A percentile compares a stretch with the other conserved stretches of the same genome.
These are phyloP conservation scores for Dioscorea cayenensis DNA, from an alignment of 116 monocot genomes.

Conservation along the genomic window DNA sequence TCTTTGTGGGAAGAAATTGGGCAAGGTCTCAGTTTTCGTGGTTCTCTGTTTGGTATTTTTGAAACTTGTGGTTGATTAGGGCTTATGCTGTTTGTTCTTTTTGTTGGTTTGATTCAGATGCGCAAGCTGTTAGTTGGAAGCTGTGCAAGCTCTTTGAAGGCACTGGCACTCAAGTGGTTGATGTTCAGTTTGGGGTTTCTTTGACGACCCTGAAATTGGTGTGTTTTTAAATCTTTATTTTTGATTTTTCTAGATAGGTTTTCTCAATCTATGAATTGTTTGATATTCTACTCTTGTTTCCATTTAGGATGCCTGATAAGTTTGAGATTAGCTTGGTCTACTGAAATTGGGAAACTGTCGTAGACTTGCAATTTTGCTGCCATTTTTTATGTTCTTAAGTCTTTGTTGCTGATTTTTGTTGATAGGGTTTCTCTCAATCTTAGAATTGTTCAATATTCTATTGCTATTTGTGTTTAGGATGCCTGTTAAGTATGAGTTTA, in stretches of 20 bases:
- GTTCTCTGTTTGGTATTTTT: not conserved
- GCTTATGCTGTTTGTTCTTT: conserved; percentile 4
- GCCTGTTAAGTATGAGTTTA: too few species aligned
- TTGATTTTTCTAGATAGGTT: not conserved
- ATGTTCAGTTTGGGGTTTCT: conserved; percentile 65
- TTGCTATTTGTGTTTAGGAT: too few species aligned
- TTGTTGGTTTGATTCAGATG: conserved; percentile 25
- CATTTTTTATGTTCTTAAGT: too few species aligned
- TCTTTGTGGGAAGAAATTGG: conserved; percentile 91
- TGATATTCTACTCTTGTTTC: too few species aligned
- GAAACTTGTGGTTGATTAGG: not conserved
- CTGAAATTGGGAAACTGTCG: too few species aligned
- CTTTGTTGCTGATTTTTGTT: too few species aligned
- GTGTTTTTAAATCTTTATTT: conserved; percentile 1
- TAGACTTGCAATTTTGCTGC: too few species aligned
- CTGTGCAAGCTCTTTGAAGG: conserved; percentile 63
- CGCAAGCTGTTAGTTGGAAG: conserved; percentile 56
- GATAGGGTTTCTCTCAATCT: too few species aligned
- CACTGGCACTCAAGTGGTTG: conserved; percentile 30
- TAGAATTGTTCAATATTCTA: too few species aligned
- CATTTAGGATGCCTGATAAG: too few species aligned
- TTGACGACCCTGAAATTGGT: conserved; percentile 71
- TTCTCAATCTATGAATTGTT: not conserved
- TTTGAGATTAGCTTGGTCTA: too few species aligned
- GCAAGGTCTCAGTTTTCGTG: conserved; percentile 35